Evolutionary conservation across 2,329 filamentous ascomycete species (phyloP), one percentile per base, ranked within the genome.

Genomic region (Verruconis gallopava): DNA sequence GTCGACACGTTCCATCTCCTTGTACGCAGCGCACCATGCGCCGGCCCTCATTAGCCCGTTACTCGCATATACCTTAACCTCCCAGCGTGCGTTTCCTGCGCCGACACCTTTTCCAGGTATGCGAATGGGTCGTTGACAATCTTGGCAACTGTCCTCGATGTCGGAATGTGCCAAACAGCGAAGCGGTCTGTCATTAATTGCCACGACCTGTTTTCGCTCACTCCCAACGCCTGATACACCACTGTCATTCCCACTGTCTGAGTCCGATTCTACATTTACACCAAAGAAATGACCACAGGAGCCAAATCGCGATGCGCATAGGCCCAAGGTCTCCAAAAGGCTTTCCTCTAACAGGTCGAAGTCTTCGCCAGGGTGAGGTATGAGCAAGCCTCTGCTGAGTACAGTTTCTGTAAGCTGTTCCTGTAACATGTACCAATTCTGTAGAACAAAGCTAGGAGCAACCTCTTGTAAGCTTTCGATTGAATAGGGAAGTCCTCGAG

Each of bases 1-100:
- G 55, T 98, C 91, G 0, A 96, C 85, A n/a, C 89, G 75, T 63
- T 98, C 91, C 91, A 98, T 98, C 61, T 96, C 89, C 51, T 77
- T 82, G 89, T 89, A 98, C 45, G 85, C 89, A 2, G 88, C 88
- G 3, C 76, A 75, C 91, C 91, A 98, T 0, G 91, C 89, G 0
- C 85, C 85, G 4, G 85, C 79, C 45, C 79, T 76, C 85, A 98
- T 93, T 37, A 96, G 66, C 0, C 91, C 91, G 59, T 96, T 98
- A 40, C 86, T 89, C 1, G 91, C 91, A 54, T 89, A 98, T 1
- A 96, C 79, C 55, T 86, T 91, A 57, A 96, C 72, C 21, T 78
- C 73, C 68, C 85, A 91, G 38, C 77, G 68, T 51, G 72, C 74
- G 44, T 66, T 57, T 5, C 57, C 60, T 4, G 49, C 50, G 21